Percentiles rank a stretch among this genome's conserved stretches.
phyloP scores from a whole-genome alignment of 495 filamentous ascomycete species.

The Sabuloglossum arenarium region DNA sequence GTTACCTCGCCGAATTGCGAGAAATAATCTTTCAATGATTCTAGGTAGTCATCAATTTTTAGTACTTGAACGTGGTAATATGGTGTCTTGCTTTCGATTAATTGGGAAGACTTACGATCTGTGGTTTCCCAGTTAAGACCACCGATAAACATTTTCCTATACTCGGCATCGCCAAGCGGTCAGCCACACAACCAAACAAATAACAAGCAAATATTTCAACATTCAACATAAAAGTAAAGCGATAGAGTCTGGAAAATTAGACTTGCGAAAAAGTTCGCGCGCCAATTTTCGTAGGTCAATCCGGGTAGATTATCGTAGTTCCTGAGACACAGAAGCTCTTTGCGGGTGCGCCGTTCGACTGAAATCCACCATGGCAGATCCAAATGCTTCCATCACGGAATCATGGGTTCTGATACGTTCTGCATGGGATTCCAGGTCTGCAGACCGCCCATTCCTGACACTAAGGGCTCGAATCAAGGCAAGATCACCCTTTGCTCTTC shows the following conservation, averaged over 20 bases:
- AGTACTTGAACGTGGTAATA: not conserved
- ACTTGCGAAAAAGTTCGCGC: not conserved
- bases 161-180: slow-evolving; percentile 9
- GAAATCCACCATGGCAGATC: not conserved
- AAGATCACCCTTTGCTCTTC: not conserved
- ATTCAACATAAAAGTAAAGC: not conserved
- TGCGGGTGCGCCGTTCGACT: not conserved
- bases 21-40: slow-evolving; percentile 96
- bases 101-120: slow-evolving; percentile 50
- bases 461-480: not conserved
- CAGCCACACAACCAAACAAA: slow-evolving; percentile 5
- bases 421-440: not conserved
- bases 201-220: not conserved
- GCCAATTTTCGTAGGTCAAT: not conserved
- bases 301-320: not conserved
- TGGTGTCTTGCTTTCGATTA: not conserved
- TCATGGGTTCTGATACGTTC: not conserved
- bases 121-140: slow-evolving; percentile 98
- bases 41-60: slow-evolving; percentile 25
- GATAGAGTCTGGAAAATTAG: not conserved
- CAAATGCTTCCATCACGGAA: not conserved
- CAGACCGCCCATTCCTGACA: not conserved
- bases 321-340: not conserved
- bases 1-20: slow-evolving; percentile 93
- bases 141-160: slow-evolving; percentile 98